Percentiles rank a stretch among this genome's conserved stretches.
Evolutionary conservation across 352 stramenopile genomes (phyloP).

Genomic region (Blastocystis sp.): DNA sequence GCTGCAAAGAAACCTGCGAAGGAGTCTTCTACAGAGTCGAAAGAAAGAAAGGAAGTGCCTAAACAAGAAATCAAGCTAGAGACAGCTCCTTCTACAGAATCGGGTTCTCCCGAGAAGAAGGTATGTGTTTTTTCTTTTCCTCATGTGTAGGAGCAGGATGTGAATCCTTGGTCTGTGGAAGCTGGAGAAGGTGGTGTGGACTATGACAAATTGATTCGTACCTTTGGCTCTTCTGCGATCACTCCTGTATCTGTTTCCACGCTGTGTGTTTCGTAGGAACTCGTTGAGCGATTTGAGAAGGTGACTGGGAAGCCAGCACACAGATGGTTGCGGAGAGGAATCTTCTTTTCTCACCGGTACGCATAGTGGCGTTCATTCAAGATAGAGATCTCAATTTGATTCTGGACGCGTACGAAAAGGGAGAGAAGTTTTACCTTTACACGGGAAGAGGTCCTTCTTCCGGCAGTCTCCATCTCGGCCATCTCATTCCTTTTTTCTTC

Average conservation of each 20-base stretch:
- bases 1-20: background rate
- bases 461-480: constrained; percentile 93
- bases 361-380: background rate
- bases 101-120: background rate
- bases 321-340: constrained; percentile 90
- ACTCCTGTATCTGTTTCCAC: constrained; percentile 62
- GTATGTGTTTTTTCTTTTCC: background rate
- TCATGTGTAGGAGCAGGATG: constrained; percentile 70
- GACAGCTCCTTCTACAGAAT: background rate
- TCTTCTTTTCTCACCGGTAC: constrained; percentile 96
- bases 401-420: constrained; percentile 85
- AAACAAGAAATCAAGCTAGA: background rate
- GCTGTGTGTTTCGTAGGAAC: constrained; percentile 65
- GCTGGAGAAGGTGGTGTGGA: constrained; percentile 85
- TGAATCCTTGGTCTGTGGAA: constrained; percentile 85
- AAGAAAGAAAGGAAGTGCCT: background rate
- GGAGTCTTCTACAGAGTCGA: background rate
- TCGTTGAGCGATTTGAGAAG: constrained; percentile 87
- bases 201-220: constrained; percentile 95
- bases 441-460: constrained; percentile 91
- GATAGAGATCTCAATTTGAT: constrained; percentile 83
- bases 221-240: constrained; percentile 92
- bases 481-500: constrained; percentile 98
- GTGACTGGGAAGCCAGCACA: constrained; percentile 85
- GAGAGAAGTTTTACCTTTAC: constrained; percentile 97